Conservation (phyloP, 257 asterid species). For the Jacaranda mimosifolia region DNA sequence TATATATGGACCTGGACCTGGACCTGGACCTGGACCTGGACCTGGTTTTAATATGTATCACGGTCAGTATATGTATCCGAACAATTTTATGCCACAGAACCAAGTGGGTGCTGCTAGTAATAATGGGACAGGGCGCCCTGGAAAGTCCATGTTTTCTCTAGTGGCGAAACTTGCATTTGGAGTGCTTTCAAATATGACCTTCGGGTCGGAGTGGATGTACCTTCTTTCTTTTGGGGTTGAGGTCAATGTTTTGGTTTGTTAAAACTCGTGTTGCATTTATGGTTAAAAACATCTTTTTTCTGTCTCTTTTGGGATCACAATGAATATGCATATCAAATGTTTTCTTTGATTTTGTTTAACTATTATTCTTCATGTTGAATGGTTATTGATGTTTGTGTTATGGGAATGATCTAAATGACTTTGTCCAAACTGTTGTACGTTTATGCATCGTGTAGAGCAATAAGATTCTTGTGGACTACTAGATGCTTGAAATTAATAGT, state of each 20-base stretch:
- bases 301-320: no score
- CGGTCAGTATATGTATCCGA: constrained; percentile 36
- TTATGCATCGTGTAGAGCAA: no score
- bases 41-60: constrained; percentile 22
- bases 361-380: no score
- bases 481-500: no score
- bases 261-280: no score
- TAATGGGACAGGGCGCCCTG: constrained; percentile 16
- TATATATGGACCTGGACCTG: no score
- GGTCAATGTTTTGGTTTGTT: neutral
- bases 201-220: constrained; percentile 50
- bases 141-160: constrained; percentile 48
- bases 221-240: constrained; percentile 29
- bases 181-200: constrained; percentile 51
- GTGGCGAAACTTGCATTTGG: constrained; percentile 50
- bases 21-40: no score
- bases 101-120: constrained; percentile 17
- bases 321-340: no score
- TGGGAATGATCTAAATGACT: neutral
- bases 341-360: neutral
- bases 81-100: constrained; percentile 33
- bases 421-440: no score
- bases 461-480: neutral
- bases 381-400: neutral
- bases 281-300: no score